These are phyloP conservation scores for Decorospora gaudefroyi DNA, from an alignment of 2,329 filamentous ascomycete genomes.

Conservation along the genomic window DNA sequence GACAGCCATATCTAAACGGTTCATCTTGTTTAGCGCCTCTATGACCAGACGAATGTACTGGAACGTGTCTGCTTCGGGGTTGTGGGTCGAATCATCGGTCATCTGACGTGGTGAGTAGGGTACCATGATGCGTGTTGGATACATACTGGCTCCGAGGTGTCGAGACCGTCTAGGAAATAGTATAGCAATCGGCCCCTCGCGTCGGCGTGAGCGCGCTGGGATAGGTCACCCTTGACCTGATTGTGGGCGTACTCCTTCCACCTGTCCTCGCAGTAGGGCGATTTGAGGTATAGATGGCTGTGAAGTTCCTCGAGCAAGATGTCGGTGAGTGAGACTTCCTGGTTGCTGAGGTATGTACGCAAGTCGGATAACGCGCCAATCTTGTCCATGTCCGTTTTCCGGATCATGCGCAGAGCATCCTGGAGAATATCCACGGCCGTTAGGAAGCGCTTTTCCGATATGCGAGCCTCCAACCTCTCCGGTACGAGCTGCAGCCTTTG, in stretches of 20 bases:
- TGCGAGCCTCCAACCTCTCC: constrained; percentile 88
- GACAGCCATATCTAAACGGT: constrained; percentile 80
- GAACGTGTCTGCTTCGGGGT: constrained; percentile 94
- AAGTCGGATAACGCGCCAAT: constrained; percentile 89
- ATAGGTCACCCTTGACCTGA: constrained; percentile 56
- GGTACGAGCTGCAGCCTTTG: constrained; percentile 88
- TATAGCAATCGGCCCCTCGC: constrained; percentile 60
- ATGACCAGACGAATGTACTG: constrained; percentile 87
- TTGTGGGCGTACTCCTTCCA: constrained; percentile 83
- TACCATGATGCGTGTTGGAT: background rate
- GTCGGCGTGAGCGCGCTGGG: constrained; percentile 41
- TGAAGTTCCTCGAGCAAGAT: constrained; percentile 97
- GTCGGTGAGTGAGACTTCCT: constrained; percentile 89
- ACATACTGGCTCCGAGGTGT: constrained; percentile 52
- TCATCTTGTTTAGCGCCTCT: constrained; percentile 88
- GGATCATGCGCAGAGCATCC: constrained; percentile 79
- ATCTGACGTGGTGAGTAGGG: constrained; percentile 51
- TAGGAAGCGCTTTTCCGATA: constrained; percentile 94
- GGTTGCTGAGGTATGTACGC: constrained; percentile 85
- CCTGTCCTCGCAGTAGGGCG: constrained; percentile 92
- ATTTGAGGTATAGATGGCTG: constrained; percentile 96
- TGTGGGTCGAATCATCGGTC: constrained; percentile 86
- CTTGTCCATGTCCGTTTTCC: constrained; percentile 85
- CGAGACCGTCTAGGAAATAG: constrained; percentile 61
- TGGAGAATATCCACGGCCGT: constrained; percentile 91